phyloP scores from a whole-genome alignment of 176 grass and related monocot genomes.

The sorghum (Sorghum bicolor) region Sorghum_bicolor_NCBIv3 NC_012878.2:55967501-55968000 shows the following conservation, averaged over 20 bases:
- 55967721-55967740: no score
- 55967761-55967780: no score
- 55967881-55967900: no score
- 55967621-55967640: constrained; percentile 35
- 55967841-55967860: not conserved
- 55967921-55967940: no score
- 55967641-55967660: constrained; percentile 24
- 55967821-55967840: not conserved
- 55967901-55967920: no score
- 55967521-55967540: not conserved
- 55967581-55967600: constrained; percentile 16
- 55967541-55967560: constrained; percentile 8
- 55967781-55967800: not conserved
- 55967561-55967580: not conserved
- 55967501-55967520: constrained; percentile 17
- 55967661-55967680: constrained; percentile 20
- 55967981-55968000: no score
- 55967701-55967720: not conserved
- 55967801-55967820: not conserved
- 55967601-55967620: constrained; percentile 6
- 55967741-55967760: not conserved
- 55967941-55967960: no score
- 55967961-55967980: no score
- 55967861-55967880: not conserved
- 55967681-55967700: constrained; percentile 14